Evolutionary conservation across 2,329 filamentous ascomycete genomes (phyloP).

Genomic region (Mariannaea elegans): DNA sequence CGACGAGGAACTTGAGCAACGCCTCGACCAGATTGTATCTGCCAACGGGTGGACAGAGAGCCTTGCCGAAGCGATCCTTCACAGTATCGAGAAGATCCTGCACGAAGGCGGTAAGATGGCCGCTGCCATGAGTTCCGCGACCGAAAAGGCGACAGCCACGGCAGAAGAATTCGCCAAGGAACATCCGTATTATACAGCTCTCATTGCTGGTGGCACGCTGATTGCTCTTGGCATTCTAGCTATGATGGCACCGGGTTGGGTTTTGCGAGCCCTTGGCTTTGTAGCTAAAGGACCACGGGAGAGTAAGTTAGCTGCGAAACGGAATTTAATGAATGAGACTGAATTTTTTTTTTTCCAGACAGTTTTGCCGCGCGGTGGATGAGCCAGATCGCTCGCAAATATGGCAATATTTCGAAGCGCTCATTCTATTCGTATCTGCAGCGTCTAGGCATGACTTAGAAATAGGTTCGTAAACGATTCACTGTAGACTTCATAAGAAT

Average conservation of each 20-base stretch:
- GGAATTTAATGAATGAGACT: accelerated
- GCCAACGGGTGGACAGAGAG: conserved; percentile 28
- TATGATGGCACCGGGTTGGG: conserved; percentile 29
- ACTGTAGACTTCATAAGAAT: no score
- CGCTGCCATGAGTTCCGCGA: conserved; percentile 20
- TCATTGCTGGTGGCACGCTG: conserved; percentile 30
- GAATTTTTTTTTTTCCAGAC: conserved; percentile 1
- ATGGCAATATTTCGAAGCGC: conserved; percentile 23
- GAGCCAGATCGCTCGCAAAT: conserved; percentile 24
- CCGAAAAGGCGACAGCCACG: conserved; percentile 16
- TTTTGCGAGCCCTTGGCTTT: conserved; percentile 35
- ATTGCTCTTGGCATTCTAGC: conserved; percentile 31
- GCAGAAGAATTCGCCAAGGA: conserved; percentile 31
- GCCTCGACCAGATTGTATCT: conserved; percentile 23
- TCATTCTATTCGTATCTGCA: conserved; percentile 36
- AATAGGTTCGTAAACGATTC: no score
- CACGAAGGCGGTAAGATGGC: conserved; percentile 21
- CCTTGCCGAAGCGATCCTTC: conserved; percentile 27
- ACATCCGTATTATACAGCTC: conserved; percentile 27
- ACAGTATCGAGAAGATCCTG: conserved; percentile 26
- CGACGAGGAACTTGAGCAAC: neutral
- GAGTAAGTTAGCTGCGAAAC: conserved; percentile 29
- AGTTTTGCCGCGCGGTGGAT: conserved; percentile 39
- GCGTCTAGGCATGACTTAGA: conserved; percentile 30
- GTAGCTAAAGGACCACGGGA: conserved; percentile 20